A percentile compares a stretch with the other conserved stretches of the same genome.
Evolutionary conservation across 2,329 filamentous ascomycete genomes (phyloP).

Genomic region (Fusarium pseudonygamai): DNA sequence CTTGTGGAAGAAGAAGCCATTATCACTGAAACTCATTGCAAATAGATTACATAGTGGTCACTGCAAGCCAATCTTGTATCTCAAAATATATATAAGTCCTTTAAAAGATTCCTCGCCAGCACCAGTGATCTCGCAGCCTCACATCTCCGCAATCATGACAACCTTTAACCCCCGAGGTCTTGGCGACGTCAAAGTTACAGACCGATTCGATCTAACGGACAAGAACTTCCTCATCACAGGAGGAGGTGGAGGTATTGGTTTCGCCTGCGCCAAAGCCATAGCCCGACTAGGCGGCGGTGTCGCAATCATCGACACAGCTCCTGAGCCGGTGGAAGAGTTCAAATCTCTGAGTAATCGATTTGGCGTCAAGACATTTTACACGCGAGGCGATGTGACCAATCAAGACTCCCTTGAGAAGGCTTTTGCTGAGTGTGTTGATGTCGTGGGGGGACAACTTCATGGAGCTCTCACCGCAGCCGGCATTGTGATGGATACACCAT

Average conservation of each 20-base stretch:
- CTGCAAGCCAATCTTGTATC: neutral
- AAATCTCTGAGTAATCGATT: neutral
- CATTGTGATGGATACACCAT: neutral
- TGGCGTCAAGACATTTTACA: neutral
- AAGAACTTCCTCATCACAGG: neutral
- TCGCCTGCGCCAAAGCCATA: neutral
- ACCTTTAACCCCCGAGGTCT: neutral
- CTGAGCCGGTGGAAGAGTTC: neutral
- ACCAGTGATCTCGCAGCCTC: neutral
- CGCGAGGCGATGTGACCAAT: neutral
- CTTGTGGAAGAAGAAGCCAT: neutral
- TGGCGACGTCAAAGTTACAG: neutral
- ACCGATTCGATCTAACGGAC: neutral
- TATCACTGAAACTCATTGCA: neutral
- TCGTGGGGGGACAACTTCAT: neutral
- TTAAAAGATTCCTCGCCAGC: neutral
- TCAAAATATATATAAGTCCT: rapidly evolving
- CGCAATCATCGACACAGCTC: neutral
- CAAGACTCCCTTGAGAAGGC: neutral
- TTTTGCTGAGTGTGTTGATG: neutral
- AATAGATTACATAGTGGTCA: neutral
- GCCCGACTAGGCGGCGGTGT: neutral
- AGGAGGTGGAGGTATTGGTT: neutral
- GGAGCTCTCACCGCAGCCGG: neutral
- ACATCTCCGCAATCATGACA: neutral